Evolutionary conservation across 352 stramenopile genomes (phyloP), one percentile per base, ranked within the genome.

Genomic region (Globisporangium uncinulatum): DNA sequence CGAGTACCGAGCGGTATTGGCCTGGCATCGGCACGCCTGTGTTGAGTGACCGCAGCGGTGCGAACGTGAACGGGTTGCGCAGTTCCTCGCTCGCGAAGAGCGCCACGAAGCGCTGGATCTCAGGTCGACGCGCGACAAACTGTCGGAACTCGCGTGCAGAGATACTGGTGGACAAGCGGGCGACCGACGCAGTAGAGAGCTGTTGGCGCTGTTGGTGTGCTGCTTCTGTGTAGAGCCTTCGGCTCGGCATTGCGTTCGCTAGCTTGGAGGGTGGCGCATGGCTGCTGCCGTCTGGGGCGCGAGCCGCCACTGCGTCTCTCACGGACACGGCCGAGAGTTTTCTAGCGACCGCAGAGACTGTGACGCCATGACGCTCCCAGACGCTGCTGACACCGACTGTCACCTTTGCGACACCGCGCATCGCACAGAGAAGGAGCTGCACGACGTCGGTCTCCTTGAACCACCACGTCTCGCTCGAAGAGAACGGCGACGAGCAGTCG

Each of bases 41-140:
- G 41, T 54, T 54, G 0, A 31, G 47, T 1, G 55, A 69, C 13
- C 65, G 54, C 9, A 67, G 17, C 7, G 48, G 39, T 41, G 67
- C 50, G 51, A 82, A 82, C 3, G 77, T 88, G 42, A 76, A 75
- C 34, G 79, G 79, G 41, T 90, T 90, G 14, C 75, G 79, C 3
- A 87, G 65, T 34, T 86, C 75, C 55, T 87, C 79, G 20, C 63
- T 69, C 24, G 66, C 76, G 20, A 88, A 89, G 5, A 87, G 61
- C 0, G 73, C 65, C 15, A 90, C 47, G 41, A 90, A 90, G 10
- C 72, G 62, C 13, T 51, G 66, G 21, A 83, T 45, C 0, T 64
- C 46, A 4, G 73, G 71, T 17, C 63, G 83, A 1, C 53, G 48
- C 19, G 50, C 51, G 17, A 85, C 66, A 39, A 69, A 88, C 45